Conservation (phyloP, 1,139 yeast genomes). For the Magnusiomyces ingens region DNA sequence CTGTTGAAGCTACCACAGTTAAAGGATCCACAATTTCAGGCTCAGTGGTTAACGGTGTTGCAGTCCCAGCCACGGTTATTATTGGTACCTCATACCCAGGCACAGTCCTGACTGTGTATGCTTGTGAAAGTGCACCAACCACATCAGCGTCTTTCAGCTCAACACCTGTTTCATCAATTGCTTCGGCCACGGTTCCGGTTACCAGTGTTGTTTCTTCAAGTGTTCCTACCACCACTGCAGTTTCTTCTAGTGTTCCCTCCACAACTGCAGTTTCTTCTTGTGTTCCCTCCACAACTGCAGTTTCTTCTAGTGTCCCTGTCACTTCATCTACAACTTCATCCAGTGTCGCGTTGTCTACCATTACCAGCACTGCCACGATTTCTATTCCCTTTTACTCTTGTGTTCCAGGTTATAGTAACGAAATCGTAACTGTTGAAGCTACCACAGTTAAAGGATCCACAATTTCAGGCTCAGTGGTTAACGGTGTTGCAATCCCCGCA, state of each 20-base stretch:
- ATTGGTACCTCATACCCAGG: slow-evolving; percentile 17
- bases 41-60: background rate
- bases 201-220: background rate
- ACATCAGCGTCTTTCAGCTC: background rate
- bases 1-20: slow-evolving; percentile 1
- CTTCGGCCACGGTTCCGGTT: background rate
- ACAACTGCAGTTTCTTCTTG: background rate
- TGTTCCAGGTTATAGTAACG: no score
- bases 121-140: slow-evolving; percentile 7
- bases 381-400: background rate
- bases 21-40: slow-evolving; percentile 14
- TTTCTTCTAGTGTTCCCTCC: background rate
- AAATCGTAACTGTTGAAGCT: background rate
- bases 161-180: background rate
- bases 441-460: background rate
- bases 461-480: background rate
- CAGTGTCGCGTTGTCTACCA: background rate
- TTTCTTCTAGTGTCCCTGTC: background rate
- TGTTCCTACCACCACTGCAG: background rate
- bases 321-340: no score
- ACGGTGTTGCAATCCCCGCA: slow-evolving; percentile 9
- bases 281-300: background rate
- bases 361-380: background rate
- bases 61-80: slow-evolving; percentile 12
- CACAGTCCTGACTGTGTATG: slow-evolving; percentile 15